Conservation (phyloP, 495 filamentous ascomycete genomes). For the Aspergillus sparsus region DNA sequence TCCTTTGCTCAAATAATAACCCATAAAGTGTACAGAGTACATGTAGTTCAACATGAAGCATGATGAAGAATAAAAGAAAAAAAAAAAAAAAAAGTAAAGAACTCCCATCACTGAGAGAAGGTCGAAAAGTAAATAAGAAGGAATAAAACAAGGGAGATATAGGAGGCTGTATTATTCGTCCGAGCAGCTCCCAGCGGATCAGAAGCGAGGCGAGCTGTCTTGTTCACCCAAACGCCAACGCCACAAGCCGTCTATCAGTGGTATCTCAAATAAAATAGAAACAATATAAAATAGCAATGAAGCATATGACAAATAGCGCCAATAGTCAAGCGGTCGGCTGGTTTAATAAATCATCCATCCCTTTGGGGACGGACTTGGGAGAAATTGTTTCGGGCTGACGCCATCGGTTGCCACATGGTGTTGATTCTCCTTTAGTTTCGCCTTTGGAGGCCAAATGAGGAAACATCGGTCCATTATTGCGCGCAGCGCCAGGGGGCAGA, state of each 20-base stretch:
- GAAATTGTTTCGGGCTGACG: conserved; percentile 37
- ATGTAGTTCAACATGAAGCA: neutral
- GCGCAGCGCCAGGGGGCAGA: conserved; percentile 42
- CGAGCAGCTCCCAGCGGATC: conserved; percentile 1
- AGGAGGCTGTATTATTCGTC: neutral
- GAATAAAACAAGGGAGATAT: neutral
- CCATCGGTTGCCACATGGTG: conserved; percentile 23
- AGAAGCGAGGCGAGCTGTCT: neutral
- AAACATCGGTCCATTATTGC: conserved; percentile 42
- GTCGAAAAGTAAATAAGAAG: neutral
- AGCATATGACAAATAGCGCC: conserved; percentile 16
- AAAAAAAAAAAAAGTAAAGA: neutral
- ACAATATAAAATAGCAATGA: conserved; percentile 12
- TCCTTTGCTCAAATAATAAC: neutral
- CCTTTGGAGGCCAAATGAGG: conserved; percentile 28
- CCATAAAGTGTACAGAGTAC: neutral
- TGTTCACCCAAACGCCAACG: conserved; percentile 32
- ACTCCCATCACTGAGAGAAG: too few relatives aligned
- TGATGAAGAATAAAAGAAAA: neutral
- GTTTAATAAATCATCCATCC: conserved; percentile 40
- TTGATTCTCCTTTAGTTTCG: conserved; percentile 22
- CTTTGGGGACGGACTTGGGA: conserved; percentile 38
- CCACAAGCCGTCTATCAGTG: conserved; percentile 45
- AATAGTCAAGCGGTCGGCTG: conserved; percentile 22
- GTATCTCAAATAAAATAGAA: conserved; percentile 37